Percentiles rank a stretch among this genome's conserved stretches.
These are phyloP conservation scores for Solidago caesia DNA, from an alignment of 129 eudicot species.

Conservation along the genomic window DNA sequence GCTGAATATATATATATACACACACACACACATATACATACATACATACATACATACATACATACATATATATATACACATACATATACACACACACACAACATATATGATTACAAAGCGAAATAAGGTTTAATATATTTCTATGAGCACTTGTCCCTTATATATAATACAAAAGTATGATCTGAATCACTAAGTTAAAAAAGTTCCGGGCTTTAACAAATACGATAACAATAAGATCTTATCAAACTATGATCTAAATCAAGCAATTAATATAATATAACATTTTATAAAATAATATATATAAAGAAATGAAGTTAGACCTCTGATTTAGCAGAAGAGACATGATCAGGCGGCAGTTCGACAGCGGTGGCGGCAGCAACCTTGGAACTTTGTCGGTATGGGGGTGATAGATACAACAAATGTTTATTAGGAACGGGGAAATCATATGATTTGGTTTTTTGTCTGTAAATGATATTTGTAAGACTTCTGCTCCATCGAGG, in stretches of 20 bases:
- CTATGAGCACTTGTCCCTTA: too few species aligned
- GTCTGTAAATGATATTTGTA: conserved; percentile 17
- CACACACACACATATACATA: too few species aligned
- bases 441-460: conserved; percentile 29
- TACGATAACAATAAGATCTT: too few species aligned
- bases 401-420: conserved; percentile 9
- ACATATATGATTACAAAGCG: too few species aligned
- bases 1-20: too few species aligned
- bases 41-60: too few species aligned
- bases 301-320: conserved; percentile 10
- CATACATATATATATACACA: too few species aligned
- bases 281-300: not conserved
- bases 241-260: not conserved
- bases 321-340: conserved; percentile 33
- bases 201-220: too few species aligned
- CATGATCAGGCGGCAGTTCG: conserved; percentile 7
- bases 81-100: too few species aligned
- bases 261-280: not conserved
- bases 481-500: conserved; percentile 40
- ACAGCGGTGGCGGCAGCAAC: conserved; percentile 37
- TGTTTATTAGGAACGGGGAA: not conserved
- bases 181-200: too few species aligned
- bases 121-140: too few species aligned
- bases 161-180: too few species aligned
- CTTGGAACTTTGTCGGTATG: conserved; percentile 37